Conservation (phyloP, 2,329 filamentous ascomycete genomes). For the Colletotrichum siamense region DNA sequence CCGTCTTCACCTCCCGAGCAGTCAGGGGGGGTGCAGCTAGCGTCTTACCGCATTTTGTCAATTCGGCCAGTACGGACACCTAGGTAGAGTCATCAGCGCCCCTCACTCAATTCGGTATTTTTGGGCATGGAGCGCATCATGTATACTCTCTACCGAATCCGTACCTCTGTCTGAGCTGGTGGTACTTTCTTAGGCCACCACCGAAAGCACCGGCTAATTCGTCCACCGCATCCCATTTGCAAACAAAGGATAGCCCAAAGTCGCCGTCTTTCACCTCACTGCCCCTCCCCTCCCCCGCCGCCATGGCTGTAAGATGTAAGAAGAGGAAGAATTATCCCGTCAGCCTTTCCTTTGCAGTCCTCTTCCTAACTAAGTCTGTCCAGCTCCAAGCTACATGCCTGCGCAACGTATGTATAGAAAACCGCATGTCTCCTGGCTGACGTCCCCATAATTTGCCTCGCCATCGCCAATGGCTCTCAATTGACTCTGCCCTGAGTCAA, state of each 20-base stretch:
- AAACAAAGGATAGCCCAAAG: background rate
- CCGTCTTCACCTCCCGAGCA: background rate
- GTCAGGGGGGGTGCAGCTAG: background rate
- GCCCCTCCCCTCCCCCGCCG: background rate
- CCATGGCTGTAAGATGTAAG: background rate
- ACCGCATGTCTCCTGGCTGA: background rate
- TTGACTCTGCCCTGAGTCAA: background rate
- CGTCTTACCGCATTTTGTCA: background rate
- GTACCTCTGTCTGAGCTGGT: background rate
- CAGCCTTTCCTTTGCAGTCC: background rate
- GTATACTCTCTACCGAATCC: background rate
- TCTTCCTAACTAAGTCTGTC: background rate
- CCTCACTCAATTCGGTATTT: background rate
- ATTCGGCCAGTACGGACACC: background rate
- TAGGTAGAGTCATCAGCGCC: background rate
- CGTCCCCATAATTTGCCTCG: background rate
- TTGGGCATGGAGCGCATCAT: background rate
- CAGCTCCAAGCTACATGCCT: background rate
- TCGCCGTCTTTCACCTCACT: background rate
- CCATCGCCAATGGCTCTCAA: background rate
- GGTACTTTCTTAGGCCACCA: background rate
- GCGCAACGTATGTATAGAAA: background rate
- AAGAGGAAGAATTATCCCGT: background rate
- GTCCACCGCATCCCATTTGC: background rate
- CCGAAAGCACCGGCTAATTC: background rate